Evolutionary conservation across 2,329 filamentous ascomycete genomes (phyloP).

Genomic region (Parastagonospora nodorum): DNA sequence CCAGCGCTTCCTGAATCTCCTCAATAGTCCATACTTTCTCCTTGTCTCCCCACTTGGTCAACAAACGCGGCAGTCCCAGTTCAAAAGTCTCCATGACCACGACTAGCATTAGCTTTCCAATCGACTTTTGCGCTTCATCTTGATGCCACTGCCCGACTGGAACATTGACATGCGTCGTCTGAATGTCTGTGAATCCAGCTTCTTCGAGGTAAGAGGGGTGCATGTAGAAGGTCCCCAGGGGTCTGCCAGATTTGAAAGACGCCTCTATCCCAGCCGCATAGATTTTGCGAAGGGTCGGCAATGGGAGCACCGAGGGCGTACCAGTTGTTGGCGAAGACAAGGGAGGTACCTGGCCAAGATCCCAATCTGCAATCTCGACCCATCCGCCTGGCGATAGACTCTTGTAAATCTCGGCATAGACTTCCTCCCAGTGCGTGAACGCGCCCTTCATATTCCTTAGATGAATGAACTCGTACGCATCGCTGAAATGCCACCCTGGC

Average conservation of each 20-base stretch:
- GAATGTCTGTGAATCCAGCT: conserved; percentile 53
- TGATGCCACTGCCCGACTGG: conserved; percentile 41
- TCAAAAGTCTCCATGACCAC: conserved; percentile 42
- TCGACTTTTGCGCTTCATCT: conserved; percentile 35
- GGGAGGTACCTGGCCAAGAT: conserved; percentile 29
- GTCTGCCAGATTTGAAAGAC: conserved; percentile 47
- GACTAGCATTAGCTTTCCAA: conserved; percentile 44
- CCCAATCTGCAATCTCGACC: conserved; percentile 54
- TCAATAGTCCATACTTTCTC: conserved; percentile 34
- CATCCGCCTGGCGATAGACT: conserved; percentile 53
- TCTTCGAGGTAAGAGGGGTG: conserved; percentile 45
- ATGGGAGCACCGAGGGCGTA: conserved; percentile 12
- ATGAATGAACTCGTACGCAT: conserved; percentile 57
- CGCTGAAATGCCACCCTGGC: conserved; percentile 54
- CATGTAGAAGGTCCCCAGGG: conserved; percentile 52
- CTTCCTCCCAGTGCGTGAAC: conserved; percentile 53
- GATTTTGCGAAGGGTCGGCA: conserved; percentile 34
- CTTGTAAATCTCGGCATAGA: conserved; percentile 54
- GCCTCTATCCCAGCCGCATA: conserved; percentile 43
- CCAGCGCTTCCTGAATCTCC: conserved; percentile 29
- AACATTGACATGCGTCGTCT: conserved; percentile 46
- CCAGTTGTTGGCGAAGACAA: conserved; percentile 1
- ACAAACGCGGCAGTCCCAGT: conserved; percentile 27
- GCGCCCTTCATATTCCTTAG: conserved; percentile 54
- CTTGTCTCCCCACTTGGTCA: conserved; percentile 37